A percentile compares a stretch with the other conserved stretches of the same genome.
phyloP scores from a whole-genome alignment of 108 stramenopile genomes.

The Skeletonema costatum region DNA sequence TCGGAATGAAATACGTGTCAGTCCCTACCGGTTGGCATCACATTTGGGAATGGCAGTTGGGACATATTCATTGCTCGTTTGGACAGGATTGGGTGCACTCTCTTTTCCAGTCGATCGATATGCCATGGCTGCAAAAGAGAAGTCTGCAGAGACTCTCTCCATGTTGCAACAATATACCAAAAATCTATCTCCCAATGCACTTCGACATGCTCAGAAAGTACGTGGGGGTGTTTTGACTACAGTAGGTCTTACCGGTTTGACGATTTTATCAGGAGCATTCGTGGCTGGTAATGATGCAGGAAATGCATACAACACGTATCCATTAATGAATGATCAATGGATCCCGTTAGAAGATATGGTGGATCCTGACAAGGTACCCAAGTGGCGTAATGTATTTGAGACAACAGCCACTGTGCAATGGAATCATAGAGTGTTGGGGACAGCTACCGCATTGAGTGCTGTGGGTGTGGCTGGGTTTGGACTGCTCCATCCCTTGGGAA shows the following conservation, averaged over 20 bases:
- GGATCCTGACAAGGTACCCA: conserved; percentile 57
- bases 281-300: conserved; percentile 98
- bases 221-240: conserved; percentile 58
- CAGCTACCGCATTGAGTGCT: conserved; percentile 76
- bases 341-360: conserved; percentile 83
- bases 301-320: conserved; percentile 96
- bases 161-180: conserved; percentile 26
- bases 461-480: conserved; percentile 69
- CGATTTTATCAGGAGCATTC: conserved; percentile 93
- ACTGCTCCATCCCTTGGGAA: conserved; percentile 47
- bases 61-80: conserved; percentile 90
- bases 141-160: conserved; percentile 28
- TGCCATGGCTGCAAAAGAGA: neutral
- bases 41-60: conserved; percentile 96
- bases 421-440: conserved; percentile 95
- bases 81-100: conserved; percentile 92
- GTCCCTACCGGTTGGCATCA: conserved; percentile 93
- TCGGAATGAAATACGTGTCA: conserved; percentile 92
- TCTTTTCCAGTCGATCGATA: conserved; percentile 57
- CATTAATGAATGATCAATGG: conserved; percentile 91
- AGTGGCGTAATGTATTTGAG: conserved; percentile 89
- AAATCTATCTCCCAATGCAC: conserved; percentile 52
- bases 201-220: conserved; percentile 61
- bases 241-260: conserved; percentile 77
- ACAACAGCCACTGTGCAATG: conserved; percentile 98